These are phyloP conservation scores for Apiospora koreana DNA, from an alignment of 2,329 filamentous ascomycete genomes.

Conservation along the genomic window DNA sequence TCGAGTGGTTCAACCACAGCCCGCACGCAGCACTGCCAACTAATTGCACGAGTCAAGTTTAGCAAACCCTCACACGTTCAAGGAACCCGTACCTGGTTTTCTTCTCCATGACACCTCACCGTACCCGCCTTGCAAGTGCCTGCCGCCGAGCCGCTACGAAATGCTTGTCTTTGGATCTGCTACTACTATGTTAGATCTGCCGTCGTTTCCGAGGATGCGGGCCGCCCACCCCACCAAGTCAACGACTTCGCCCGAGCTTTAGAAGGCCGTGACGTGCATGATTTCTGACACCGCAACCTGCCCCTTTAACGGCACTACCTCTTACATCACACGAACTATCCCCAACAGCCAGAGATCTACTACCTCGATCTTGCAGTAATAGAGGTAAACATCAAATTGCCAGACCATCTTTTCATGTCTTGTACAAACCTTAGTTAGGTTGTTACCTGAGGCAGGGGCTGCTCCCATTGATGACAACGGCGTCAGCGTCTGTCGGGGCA, in stretches of 20 bases:
- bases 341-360: not conserved
- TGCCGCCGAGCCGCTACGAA: not conserved
- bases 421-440: too few relatives aligned
- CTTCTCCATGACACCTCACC: not conserved
- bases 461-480: too few relatives aligned
- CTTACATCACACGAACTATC: not conserved
- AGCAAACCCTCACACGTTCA: not conserved
- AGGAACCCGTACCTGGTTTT: conserved; percentile 13
- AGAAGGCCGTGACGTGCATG: not conserved
- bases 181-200: conserved; percentile 1
- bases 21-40: not conserved
- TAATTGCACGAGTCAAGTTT: not conserved
- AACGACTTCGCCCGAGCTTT: not conserved
- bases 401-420: not conserved
- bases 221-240: not conserved
- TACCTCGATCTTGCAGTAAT: too few relatives aligned
- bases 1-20: not conserved
- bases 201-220: not conserved
- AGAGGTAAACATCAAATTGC: too few relatives aligned
- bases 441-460: too few relatives aligned
- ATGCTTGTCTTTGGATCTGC: not conserved
- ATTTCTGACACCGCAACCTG: not conserved
- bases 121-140: not conserved
- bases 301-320: not conserved
- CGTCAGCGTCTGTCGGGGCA: too few relatives aligned